Evolutionary conservation across 345 rosid genomes (phyloP).

Genomic region (Orychophragmus violaceus): DNA sequence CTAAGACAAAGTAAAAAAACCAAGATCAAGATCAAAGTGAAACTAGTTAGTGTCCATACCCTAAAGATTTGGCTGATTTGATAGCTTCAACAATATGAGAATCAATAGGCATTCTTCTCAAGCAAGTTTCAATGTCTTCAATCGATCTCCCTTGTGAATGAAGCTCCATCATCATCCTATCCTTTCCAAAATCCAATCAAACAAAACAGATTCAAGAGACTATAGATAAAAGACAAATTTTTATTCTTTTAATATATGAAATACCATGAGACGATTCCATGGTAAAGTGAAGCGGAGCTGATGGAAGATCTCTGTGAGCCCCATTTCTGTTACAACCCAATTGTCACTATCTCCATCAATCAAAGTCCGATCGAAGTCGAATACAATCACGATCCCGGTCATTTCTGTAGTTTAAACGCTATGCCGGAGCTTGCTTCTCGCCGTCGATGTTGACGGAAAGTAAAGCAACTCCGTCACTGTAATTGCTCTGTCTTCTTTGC

Average conservation of each 20-base stretch:
- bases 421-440: conserved; percentile 14
- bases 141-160: conserved; percentile 57
- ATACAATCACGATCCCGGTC: conserved; percentile 48
- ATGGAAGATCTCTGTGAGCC: conserved; percentile 59
- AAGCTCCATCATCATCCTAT: conserved; percentile 83
- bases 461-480: neutral
- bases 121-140: conserved; percentile 54
- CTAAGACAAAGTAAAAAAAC: neutral
- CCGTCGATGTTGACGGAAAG: neutral
- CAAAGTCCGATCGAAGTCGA: conserved; percentile 85
- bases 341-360: conserved; percentile 78
- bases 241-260: neutral
- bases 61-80: conserved; percentile 47
- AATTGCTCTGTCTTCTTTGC: neutral
- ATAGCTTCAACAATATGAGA: conserved; percentile 44
- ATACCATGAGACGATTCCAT: conserved; percentile 85
- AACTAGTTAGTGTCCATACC: conserved; percentile 32
- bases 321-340: conserved; percentile 79
- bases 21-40: neutral
- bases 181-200: conserved; percentile 33
- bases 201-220: neutral
- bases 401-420: conserved; percentile 3
- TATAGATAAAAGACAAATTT: neutral
- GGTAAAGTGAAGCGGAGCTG: conserved; percentile 59
- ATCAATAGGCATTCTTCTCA: conserved; percentile 45